Conservation (phyloP, 2,329 filamentous ascomycete genomes). For the Ophiostoma novo-ulmi region DNA sequence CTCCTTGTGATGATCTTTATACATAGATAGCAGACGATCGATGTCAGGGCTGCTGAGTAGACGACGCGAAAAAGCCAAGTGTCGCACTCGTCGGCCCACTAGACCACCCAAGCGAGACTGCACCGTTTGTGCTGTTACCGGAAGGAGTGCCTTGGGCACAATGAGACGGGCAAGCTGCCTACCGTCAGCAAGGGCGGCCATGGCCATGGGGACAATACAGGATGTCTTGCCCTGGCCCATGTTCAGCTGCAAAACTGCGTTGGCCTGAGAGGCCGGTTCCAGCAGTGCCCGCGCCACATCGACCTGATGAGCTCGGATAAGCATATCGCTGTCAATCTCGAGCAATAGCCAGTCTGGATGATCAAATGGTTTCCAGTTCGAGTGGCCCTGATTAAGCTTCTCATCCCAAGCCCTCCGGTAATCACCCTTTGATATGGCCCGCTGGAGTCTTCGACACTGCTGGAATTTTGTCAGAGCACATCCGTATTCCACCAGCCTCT, state of each 20-base stretch:
- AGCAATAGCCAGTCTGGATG: constrained; percentile 60
- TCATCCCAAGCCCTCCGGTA: constrained; percentile 40
- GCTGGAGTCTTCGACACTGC: constrained; percentile 40
- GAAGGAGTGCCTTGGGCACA: constrained; percentile 51
- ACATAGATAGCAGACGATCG: not conserved
- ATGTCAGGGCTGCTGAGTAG: constrained; percentile 34
- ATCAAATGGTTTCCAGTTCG: constrained; percentile 50
- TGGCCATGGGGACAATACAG: constrained; percentile 50
- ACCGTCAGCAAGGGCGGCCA: constrained; percentile 42
- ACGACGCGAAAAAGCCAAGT: constrained; percentile 55
- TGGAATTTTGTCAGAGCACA: constrained; percentile 43
- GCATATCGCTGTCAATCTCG: constrained; percentile 59
- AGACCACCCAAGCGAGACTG: constrained; percentile 52
- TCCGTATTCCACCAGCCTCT: constrained; percentile 41
- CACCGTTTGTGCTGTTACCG: constrained; percentile 54
- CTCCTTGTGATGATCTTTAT: constrained; percentile 32
- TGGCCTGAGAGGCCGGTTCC: constrained; percentile 44
- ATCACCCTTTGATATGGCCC: constrained; percentile 31
- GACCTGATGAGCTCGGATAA: constrained; percentile 58
- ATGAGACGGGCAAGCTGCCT: constrained; percentile 48
- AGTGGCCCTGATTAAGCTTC: constrained; percentile 45
- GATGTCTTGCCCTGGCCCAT: constrained; percentile 62
- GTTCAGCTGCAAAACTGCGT: constrained; percentile 60
- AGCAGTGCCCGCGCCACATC: constrained; percentile 60
- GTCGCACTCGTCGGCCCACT: constrained; percentile 47